These are phyloP conservation scores for Mycena belliarum DNA, from an alignment of 768 basidiomycete genomes.

Conservation along the genomic window DNA sequence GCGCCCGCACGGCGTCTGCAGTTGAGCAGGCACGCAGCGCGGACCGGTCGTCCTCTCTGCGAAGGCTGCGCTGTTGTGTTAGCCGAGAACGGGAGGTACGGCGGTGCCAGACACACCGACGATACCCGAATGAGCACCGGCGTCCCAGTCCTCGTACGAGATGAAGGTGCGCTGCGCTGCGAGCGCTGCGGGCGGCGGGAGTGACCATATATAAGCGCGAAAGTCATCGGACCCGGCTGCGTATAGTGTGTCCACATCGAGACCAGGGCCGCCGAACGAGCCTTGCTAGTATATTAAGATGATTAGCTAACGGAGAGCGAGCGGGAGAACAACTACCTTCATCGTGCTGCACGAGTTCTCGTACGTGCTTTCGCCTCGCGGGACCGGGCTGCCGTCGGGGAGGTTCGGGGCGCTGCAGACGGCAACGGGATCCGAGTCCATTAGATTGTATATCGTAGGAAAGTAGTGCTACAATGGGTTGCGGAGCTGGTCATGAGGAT, in stretches of 20 bases:
- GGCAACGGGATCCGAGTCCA: slow-evolving; percentile 71
- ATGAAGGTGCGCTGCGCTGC: slow-evolving; percentile 47
- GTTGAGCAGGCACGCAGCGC: slow-evolving; percentile 60
- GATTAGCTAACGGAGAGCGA: background rate
- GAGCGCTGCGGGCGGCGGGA: slow-evolving; percentile 54
- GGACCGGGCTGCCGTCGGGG: slow-evolving; percentile 54
- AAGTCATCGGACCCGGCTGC: slow-evolving; percentile 85
- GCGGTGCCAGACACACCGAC: slow-evolving; percentile 36
- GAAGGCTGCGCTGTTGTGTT: slow-evolving; percentile 39
- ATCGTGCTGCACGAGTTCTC: slow-evolving; percentile 77
- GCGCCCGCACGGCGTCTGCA: slow-evolving; percentile 63
- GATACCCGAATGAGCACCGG: slow-evolving; percentile 31
- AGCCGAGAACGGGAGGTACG: background rate
- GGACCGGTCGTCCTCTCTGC: slow-evolving; percentile 37
- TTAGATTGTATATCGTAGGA: slow-evolving; percentile 69
- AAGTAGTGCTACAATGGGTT: slow-evolving; percentile 51
- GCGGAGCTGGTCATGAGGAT: background rate
- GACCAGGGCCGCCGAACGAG: slow-evolving; percentile 65
- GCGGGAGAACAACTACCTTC: slow-evolving; percentile 49
- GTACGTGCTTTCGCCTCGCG: slow-evolving; percentile 54
- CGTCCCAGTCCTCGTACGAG: slow-evolving; percentile 46
- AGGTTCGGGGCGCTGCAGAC: slow-evolving; percentile 59
- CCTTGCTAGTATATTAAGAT: slow-evolving; percentile 55
- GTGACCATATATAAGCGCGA: slow-evolving; percentile 74
- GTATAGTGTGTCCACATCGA: slow-evolving; percentile 59